Conservation (phyloP, 495 filamentous ascomycete species). For the Xylaria sp. region DNA sequence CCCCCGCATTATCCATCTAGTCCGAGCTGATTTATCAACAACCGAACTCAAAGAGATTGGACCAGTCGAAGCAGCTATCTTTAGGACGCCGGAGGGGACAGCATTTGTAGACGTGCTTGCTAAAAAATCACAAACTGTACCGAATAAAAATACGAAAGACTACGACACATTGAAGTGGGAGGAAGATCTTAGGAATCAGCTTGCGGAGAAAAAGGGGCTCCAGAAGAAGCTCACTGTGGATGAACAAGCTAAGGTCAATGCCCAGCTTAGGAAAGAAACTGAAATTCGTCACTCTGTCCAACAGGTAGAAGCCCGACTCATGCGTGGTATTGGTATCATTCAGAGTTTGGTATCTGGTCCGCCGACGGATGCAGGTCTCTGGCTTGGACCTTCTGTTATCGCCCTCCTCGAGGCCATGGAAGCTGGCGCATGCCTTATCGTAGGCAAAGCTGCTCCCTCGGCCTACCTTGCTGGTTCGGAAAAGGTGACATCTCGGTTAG, state of each 20-base stretch:
- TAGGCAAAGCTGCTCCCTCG: conserved; percentile 77
- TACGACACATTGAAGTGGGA: conserved; percentile 98
- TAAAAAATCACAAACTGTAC: conserved; percentile 70
- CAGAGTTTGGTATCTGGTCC: conserved; percentile 81
- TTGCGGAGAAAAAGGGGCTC: conserved; percentile 90
- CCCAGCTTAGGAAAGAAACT: conserved; percentile 86
- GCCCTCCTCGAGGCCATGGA: conserved; percentile 73
- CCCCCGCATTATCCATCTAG: conserved; percentile 74
- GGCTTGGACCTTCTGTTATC: conserved; percentile 81
- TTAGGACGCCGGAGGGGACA: conserved; percentile 84
- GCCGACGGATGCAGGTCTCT: conserved; percentile 80
- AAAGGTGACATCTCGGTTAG: conserved; percentile 77
- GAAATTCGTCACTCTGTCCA: conserved; percentile 74
- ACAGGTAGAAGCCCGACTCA: conserved; percentile 69
- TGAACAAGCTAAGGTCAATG: conserved; percentile 88
- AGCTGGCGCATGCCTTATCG: conserved; percentile 80
- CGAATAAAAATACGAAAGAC: conserved; percentile 85
- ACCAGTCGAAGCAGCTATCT: conserved; percentile 87
- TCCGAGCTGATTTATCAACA: conserved; percentile 72
- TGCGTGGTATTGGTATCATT: conserved; percentile 84
- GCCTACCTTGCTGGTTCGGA: conserved; percentile 79
- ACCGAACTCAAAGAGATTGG: conserved; percentile 72
- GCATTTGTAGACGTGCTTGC: conserved; percentile 89
- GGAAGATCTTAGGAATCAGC: conserved; percentile 83
- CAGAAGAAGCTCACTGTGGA: conserved; percentile 90